Conservation (phyloP, 2,329 filamentous ascomycete genomes). For the Amauroascus verrucosus region DNA sequence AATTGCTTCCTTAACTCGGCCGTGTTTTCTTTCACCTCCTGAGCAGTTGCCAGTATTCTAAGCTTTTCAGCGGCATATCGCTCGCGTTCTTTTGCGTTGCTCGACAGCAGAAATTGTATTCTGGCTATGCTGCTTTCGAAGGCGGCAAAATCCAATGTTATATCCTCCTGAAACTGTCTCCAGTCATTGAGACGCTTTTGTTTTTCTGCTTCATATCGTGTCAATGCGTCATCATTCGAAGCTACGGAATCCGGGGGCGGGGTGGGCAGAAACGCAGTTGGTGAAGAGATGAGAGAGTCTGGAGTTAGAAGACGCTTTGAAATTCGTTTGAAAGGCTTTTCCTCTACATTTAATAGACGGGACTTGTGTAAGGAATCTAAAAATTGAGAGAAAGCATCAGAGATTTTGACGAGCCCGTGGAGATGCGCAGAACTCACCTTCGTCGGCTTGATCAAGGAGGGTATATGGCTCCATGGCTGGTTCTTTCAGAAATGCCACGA, state of each 20-base stretch:
- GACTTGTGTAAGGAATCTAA: conserved; percentile 73
- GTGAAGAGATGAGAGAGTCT: conserved; percentile 51
- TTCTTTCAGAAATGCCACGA: neutral
- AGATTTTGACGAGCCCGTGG: neutral
- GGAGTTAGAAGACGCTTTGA: conserved; percentile 67
- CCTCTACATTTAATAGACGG: conserved; percentile 79
- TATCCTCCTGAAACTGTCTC: conserved; percentile 66
- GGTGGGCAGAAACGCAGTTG: conserved; percentile 50
- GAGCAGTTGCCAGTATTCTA: conserved; percentile 66
- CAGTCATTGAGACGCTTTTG: conserved; percentile 47
- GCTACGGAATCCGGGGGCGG: conserved; percentile 54
- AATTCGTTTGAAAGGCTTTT: conserved; percentile 82
- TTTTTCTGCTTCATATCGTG: conserved; percentile 35
- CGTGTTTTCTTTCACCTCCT: conserved; percentile 67
- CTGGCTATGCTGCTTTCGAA: conserved; percentile 80
- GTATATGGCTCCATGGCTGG: conserved; percentile 48
- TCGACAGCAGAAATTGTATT: conserved; percentile 74
- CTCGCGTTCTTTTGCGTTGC: conserved; percentile 72
- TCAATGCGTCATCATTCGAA: conserved; percentile 35
- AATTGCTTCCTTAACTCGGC: conserved; percentile 61
- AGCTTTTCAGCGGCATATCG: conserved; percentile 73
- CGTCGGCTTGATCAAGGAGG: conserved; percentile 60
- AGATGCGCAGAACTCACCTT: conserved; percentile 25
- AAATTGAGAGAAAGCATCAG: neutral
- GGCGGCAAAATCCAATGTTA: conserved; percentile 76